Conservation (phyloP, 768 basidiomycete genomes). For the Gloeostereum incarnatum region DNA sequence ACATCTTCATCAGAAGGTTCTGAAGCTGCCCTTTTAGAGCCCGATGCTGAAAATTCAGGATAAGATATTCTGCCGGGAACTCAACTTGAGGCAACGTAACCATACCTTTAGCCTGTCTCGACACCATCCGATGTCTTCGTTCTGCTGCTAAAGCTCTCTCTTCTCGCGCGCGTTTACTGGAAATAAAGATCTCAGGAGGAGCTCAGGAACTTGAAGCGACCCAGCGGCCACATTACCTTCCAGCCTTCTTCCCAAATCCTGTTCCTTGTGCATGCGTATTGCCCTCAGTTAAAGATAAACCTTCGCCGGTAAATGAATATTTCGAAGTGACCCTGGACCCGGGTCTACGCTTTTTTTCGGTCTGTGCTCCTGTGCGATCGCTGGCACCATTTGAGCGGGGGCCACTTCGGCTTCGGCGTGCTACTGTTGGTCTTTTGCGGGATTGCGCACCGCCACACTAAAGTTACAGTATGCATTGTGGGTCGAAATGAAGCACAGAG, state of each 20-base stretch:
- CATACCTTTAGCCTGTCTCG: constrained; percentile 15
- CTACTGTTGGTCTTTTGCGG: constrained; percentile 43
- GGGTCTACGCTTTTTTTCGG: constrained; percentile 59
- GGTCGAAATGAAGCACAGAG: neutral
- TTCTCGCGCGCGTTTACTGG: constrained; percentile 76
- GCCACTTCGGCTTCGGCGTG: constrained; percentile 29
- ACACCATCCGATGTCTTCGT: constrained; percentile 39
- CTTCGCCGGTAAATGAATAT: constrained; percentile 49
- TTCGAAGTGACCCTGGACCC: constrained; percentile 60
- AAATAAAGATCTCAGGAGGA: neutral
- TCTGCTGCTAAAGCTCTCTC: constrained; percentile 74
- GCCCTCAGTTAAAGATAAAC: constrained; percentile 38
- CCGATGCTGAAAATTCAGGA: neutral
- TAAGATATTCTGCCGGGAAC: neutral
- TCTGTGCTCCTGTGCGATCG: constrained; percentile 52
- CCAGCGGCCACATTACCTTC: constrained; percentile 32
- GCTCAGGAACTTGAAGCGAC: neutral
- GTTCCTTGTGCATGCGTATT: constrained; percentile 33
- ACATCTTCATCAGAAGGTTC: constrained; percentile 7
- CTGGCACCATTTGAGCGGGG: constrained; percentile 35
- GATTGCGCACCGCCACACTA: constrained; percentile 79
- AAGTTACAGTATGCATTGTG: neutral
- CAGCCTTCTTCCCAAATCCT: constrained; percentile 66
- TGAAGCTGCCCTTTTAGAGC: too few species aligned
- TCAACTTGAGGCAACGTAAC: neutral